A percentile compares a stretch with the other conserved stretches of the same genome.
These are phyloP conservation scores for Starmerella sirachaensis DNA, from an alignment of 805 yeast species.

Conservation along the genomic window DNA sequence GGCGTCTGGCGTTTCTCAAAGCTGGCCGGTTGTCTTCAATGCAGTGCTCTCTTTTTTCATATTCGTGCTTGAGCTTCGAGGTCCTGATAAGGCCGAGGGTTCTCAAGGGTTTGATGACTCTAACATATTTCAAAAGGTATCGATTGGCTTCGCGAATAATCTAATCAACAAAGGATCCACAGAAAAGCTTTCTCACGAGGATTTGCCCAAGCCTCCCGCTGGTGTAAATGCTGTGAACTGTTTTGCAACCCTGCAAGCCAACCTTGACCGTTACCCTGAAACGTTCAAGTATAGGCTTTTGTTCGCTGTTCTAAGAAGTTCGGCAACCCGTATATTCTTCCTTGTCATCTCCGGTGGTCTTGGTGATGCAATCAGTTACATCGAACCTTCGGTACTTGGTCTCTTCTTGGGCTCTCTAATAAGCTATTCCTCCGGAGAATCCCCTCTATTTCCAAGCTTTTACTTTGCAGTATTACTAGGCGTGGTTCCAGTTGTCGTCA, in stretches of 20 bases:
- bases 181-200: constrained; percentile 13
- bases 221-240: constrained; percentile 18
- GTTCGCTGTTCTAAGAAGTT: constrained; percentile 7
- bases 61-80: constrained; percentile 12
- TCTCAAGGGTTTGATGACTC: constrained; percentile 14
- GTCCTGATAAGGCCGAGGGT: constrained; percentile 3
- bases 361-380: constrained; percentile 12
- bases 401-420: constrained; percentile 18
- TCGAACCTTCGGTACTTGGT: constrained; percentile 18
- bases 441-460: constrained; percentile 16
- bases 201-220: constrained; percentile 20
- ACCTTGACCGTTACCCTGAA: constrained; percentile 3
- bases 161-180: constrained; percentile 14
- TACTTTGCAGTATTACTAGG: constrained; percentile 21
- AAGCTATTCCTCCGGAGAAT: constrained; percentile 8
- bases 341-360: constrained; percentile 12
- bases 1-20: background rate
- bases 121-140: constrained; percentile 18
- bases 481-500: constrained; percentile 16
- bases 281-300: constrained; percentile 15
- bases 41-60: constrained; percentile 6
- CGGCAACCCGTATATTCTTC: constrained; percentile 3
- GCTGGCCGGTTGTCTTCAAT: background rate
- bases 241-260: constrained; percentile 9
- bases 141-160: constrained; percentile 16